These are phyloP conservation scores for Venturia oleaginea DNA, from an alignment of 2,329 filamentous ascomycete genomes.

Conservation along the genomic window DNA sequence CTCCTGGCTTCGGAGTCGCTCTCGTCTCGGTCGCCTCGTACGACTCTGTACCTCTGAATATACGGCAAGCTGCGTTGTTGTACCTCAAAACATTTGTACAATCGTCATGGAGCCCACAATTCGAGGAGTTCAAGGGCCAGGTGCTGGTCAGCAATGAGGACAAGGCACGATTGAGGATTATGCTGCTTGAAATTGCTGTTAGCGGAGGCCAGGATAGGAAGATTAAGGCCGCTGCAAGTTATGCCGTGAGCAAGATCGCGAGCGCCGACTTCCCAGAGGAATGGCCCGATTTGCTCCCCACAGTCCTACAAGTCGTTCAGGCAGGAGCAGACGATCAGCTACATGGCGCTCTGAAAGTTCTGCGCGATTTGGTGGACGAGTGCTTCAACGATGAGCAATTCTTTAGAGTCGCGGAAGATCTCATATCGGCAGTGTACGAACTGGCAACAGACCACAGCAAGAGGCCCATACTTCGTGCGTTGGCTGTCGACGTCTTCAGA, in stretches of 20 bases:
- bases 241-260: constrained; percentile 87
- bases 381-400: constrained; percentile 92
- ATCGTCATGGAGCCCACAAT: constrained; percentile 70
- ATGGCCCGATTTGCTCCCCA: constrained; percentile 83
- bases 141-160: constrained; percentile 63
- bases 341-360: constrained; percentile 80
- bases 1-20: constrained; percentile 64
- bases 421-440: constrained; percentile 74
- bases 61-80: constrained; percentile 76
- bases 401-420: constrained; percentile 77
- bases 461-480: constrained; percentile 66
- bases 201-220: constrained; percentile 63
- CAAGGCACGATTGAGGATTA: constrained; percentile 63
- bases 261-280: constrained; percentile 86
- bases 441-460: constrained; percentile 68
- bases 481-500: constrained; percentile 84
- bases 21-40: constrained; percentile 76
- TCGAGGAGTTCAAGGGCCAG: constrained; percentile 60
- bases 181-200: constrained; percentile 68
- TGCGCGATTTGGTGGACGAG: constrained; percentile 85
- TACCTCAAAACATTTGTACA: constrained; percentile 76
- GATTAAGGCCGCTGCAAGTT: constrained; percentile 82
- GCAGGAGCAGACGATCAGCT: constrained; percentile 69
- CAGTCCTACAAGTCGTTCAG: constrained; percentile 68
- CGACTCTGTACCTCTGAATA: constrained; percentile 58